Percentiles rank a stretch among this genome's conserved stretches.
Conservation (phyloP, 805 yeast species). For the Candida ascalaphidarum region DNA sequence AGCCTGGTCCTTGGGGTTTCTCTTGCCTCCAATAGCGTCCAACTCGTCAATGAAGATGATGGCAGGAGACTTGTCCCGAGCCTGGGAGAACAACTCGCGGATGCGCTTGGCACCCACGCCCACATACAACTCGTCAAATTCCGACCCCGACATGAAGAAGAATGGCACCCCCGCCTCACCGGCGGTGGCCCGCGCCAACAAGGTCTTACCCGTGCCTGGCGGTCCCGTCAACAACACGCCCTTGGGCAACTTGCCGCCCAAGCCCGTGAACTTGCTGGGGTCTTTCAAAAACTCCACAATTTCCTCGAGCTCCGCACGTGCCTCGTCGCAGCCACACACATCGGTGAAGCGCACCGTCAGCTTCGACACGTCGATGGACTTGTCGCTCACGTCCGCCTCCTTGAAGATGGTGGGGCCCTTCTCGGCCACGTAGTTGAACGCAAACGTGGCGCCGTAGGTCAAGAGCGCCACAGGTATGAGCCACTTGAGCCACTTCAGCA, state of each 20-base stretch:
- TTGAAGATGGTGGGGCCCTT: slow-evolving; percentile 76
- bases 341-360: slow-evolving; percentile 85
- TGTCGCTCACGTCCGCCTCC: slow-evolving; percentile 62
- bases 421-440: slow-evolving; percentile 73
- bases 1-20: slow-evolving; percentile 97
- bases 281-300: slow-evolving; percentile 96
- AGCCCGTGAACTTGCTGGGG: slow-evolving; percentile 90
- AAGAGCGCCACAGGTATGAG: slow-evolving; percentile 71
- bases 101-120: slow-evolving; percentile 99
- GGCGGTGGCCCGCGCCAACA: slow-evolving; percentile 95
- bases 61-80: slow-evolving; percentile 93
- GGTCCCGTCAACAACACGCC: slow-evolving; percentile 97
- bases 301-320: slow-evolving; percentile 94
- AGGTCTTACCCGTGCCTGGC: slow-evolving; percentile 98
- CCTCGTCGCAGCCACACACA: slow-evolving; percentile 97
- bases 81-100: slow-evolving; percentile 91
- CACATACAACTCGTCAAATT: slow-evolving; percentile 94
- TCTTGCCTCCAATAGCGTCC: slow-evolving; percentile 97
- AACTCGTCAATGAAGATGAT: slow-evolving; percentile 95
- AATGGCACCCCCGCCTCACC: slow-evolving; percentile 99
- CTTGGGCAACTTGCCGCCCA: slow-evolving; percentile 96
- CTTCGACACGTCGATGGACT: slow-evolving; percentile 74
- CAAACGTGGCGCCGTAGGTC: slow-evolving; percentile 74
- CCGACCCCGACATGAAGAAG: slow-evolving; percentile 97
- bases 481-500: slow-evolving; percentile 88